Base-by-base conservation (phyloP, 768 basidiomycete genomes). In the Naematelia encephala region DNA sequence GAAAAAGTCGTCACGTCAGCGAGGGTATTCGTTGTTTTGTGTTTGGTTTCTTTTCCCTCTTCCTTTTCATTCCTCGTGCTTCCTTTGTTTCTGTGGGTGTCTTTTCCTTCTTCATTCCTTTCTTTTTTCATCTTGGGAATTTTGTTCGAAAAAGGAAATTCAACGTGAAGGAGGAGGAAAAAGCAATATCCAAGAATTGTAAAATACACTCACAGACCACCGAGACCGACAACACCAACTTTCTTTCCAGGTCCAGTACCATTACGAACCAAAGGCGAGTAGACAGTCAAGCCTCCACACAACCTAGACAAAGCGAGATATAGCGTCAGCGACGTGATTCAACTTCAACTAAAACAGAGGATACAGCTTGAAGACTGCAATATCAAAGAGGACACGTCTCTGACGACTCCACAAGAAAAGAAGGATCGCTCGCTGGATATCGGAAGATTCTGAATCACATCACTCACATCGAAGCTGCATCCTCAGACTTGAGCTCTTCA, bases 191-290 rank as follows among this genome's bases (percentile, higher is more conserved):
- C 8, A 52, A 14, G 10, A 48, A 28, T 4, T 30, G 21, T 16
- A 49, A 25, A 52, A 16, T 34, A 34, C 30, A 66, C 64, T 57
- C 51, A 68, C 68, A 86, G 78, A 19, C 85, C 86, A 34, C 86
- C 86, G 34, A 88, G 81, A 44, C 86, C 86, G 61, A 87, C 78
- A 44, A 88, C 75, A 45, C 85, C 87, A 63, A 88, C 83, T 60
- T 80, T 82, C 77, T 84, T 85, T 44, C 85, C 86, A 0, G 84
- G 83, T 0, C 85, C 85, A 56, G 64, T 71, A 26, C 82, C 82
- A 73, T 84, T 81, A 27, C 82, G 78, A 25, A 80, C 78, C 19
- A 87, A 77, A 12, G 86, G 85, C 0, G 84, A 85, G 77, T 79
- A 86, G 5, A 84, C 82, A 5, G 85, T 86, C n/a, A 86, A 70